A percentile compares a stretch with the other conserved stretches of the same genome.
These are phyloP conservation scores for Aurifilum marmelostoma DNA, from an alignment of 2,329 filamentous ascomycete genomes.

Conservation along the genomic window DNA sequence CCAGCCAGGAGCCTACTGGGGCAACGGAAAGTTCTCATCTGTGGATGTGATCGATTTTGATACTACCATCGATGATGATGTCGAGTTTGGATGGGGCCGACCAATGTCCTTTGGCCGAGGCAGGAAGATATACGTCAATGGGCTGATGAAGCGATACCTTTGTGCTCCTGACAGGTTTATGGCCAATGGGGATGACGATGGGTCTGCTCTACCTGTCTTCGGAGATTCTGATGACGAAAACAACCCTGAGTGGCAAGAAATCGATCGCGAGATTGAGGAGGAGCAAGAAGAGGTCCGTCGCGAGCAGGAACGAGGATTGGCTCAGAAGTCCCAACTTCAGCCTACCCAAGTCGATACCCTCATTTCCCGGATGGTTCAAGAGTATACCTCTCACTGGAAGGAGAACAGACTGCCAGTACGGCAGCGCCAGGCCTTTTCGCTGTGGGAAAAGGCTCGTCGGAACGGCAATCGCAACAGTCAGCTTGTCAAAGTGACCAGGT, in stretches of 20 bases:
- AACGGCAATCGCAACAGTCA: conserved; percentile 44
- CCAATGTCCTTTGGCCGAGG: conserved; percentile 44
- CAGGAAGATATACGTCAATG: conserved; percentile 48
- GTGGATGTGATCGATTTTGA: conserved; percentile 23
- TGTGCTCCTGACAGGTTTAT: conserved; percentile 24
- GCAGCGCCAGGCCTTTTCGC: conserved; percentile 56
- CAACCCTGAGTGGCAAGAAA: conserved; percentile 40
- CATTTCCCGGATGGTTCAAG: conserved; percentile 57
- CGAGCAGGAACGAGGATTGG: conserved; percentile 30
- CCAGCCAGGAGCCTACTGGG: conserved; percentile 40
- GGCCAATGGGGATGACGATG: conserved; percentile 30
- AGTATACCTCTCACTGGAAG: conserved; percentile 60
- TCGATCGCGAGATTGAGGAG: conserved; percentile 60
- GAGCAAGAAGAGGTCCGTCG: conserved; percentile 48
- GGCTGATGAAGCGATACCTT: conserved; percentile 46
- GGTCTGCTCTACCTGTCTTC: conserved; percentile 52
- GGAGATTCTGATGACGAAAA: conserved; percentile 58
- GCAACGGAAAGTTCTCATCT: conserved; percentile 36
- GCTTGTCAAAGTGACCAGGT: conserved; percentile 48
- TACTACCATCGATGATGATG: conserved; percentile 12
- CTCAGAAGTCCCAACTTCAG: conserved; percentile 38
- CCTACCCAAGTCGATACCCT: conserved; percentile 52
- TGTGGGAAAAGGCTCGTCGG: conserved; percentile 64
- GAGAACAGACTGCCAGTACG: conserved; percentile 59
- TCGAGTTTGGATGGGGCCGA: conserved; percentile 36